Evolutionary conservation across 306 rosid genomes (phyloP).

Genomic region (Dalbergia oliveri): DNA sequence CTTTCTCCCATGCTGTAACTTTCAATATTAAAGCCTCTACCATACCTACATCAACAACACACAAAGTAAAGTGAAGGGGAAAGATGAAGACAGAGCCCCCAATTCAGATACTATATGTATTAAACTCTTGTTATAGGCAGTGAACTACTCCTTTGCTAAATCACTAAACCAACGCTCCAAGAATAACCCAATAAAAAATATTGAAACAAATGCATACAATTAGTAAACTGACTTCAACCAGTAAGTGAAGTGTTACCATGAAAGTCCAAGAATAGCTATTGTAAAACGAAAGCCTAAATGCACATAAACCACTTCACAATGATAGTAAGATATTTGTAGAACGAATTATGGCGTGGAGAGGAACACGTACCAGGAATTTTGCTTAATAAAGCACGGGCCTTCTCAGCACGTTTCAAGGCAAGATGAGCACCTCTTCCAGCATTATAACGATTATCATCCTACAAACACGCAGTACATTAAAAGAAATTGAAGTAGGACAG

Average conservation of each 20-base stretch:
- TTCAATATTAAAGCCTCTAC: constrained; percentile 70
- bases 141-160: neutral
- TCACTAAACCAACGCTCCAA: neutral
- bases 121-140: constrained; percentile 14
- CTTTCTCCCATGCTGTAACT: constrained; percentile 75
- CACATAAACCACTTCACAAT: neutral
- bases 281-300: constrained; percentile 19
- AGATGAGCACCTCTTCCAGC: constrained; percentile 86
- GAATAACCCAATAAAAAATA: neutral
- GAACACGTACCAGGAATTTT: constrained; percentile 70
- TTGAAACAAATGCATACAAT: neutral
- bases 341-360: constrained; percentile 15
- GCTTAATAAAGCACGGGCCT: constrained; percentile 68
- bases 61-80: constrained; percentile 1
- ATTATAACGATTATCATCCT: constrained; percentile 85
- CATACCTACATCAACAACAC: constrained; percentile 58
- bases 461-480: constrained; percentile 6
- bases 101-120: neutral
- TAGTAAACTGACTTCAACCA: constrained; percentile 8
- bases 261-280: constrained; percentile 3
- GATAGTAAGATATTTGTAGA: constrained; percentile 21
- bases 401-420: constrained; percentile 78
- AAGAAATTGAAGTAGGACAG: constrained; percentile 6
- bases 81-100: neutral
- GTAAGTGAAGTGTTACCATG: neutral